Evolutionary conservation across 306 rosid species (phyloP).

Genomic region (Elaeagnus macrophylla): DNA sequence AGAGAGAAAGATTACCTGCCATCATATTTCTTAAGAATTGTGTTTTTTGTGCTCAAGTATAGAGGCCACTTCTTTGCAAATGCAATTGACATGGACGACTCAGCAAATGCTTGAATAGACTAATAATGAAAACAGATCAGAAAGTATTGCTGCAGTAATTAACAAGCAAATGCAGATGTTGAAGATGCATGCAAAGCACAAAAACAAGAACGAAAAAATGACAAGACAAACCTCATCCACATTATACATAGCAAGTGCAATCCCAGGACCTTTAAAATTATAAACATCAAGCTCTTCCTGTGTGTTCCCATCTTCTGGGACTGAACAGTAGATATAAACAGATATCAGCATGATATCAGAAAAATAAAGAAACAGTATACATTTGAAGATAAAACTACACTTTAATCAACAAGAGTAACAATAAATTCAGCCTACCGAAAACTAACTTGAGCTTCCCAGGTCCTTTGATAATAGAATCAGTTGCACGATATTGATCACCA

Average conservation of each 20-base stretch:
- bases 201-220: constrained; percentile 9
- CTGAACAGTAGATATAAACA: constrained; percentile 32
- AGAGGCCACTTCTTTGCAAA: constrained; percentile 89
- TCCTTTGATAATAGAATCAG: constrained; percentile 60
- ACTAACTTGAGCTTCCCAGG: constrained; percentile 96
- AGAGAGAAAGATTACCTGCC: constrained; percentile 67
- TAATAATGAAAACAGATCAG: constrained; percentile 15
- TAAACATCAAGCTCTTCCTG: constrained; percentile 76
- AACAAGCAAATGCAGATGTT: constrained; percentile 4
- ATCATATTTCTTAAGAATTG: constrained; percentile 90
- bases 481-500: constrained; percentile 97
- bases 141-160: constrained; percentile 12
- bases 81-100: constrained; percentile 80
- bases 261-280: constrained; percentile 81
- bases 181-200: neutral
- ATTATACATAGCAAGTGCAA: constrained; percentile 91
- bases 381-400: constrained; percentile 5
- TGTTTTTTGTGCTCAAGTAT: constrained; percentile 91
- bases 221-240: constrained; percentile 72
- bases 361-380: neutral
- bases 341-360: constrained; percentile 13
- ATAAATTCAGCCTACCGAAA: constrained; percentile 50
- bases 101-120: constrained; percentile 94
- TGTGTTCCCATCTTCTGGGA: constrained; percentile 63
- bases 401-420: constrained; percentile 12